These are phyloP conservation scores for Posidonia oceanica DNA, from an alignment of 116 monocot genomes.

Conservation along the genomic window DNA sequence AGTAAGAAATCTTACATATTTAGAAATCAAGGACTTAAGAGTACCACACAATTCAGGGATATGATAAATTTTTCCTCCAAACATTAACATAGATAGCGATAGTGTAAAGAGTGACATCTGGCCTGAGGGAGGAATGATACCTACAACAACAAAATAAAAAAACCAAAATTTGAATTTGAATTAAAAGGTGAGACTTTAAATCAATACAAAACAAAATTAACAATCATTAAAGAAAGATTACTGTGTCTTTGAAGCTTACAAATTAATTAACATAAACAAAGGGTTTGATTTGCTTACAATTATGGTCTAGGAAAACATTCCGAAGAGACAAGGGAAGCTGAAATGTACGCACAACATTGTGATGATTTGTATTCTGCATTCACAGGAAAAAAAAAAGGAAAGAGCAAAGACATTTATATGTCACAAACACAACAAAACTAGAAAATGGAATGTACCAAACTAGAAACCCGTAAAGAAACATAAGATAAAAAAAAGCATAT, in stretches of 20 bases:
- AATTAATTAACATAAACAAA: background rate
- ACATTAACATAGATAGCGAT: constrained; percentile 53
- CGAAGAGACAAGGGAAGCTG: constrained; percentile 71
- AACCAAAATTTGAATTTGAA: background rate
- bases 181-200: background rate
- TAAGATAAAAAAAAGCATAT: background rate
- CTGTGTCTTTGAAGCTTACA: background rate
- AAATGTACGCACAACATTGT: constrained; percentile 40
- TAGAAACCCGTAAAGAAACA: background rate
- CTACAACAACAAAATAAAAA: constrained; percentile 23
- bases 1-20: constrained; percentile 31
- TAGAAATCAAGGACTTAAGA: constrained; percentile 32
- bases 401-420: background rate
- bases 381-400: background rate
- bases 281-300: constrained; percentile 28
- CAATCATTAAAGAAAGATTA: background rate
- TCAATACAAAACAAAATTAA: background rate
- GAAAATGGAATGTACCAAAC: too few species aligned
- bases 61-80: constrained; percentile 72
- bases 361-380: constrained; percentile 43
- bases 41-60: constrained; percentile 43
- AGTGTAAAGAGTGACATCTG: constrained; percentile 59
- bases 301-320: constrained; percentile 33
- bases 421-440: background rate
- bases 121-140: constrained; percentile 37